Evolutionary conservation across 805 yeast species (phyloP), one percentile per base, ranked within the genome.

Genomic region (Cyberlindnera subsufficiens): DNA sequence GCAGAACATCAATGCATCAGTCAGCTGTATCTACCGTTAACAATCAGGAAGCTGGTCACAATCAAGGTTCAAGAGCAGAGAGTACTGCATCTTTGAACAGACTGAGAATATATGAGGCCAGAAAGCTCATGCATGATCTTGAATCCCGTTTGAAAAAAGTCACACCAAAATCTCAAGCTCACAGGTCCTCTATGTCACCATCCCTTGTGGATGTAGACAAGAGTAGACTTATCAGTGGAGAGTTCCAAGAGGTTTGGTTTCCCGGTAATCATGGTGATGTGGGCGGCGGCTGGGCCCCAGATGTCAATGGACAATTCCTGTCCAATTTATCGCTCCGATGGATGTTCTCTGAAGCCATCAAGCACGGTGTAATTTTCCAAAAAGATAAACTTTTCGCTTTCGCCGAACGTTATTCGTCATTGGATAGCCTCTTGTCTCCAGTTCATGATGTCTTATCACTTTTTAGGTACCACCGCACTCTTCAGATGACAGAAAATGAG

Each of bases 251-350:
- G 52, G 54, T 75, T 34, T 82, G 82, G 82, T 82, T 82, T 52
- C 76, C 84, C 1, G 89, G 87, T 2, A 77, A 77, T 53, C 88
- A 82, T 58, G 68, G 82, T 9, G 87, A 82, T 58, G 63, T 77
- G 51, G 88, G 88, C 3, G 87, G 87, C 3, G 84, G 84, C 0
- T 80, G 84, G 82, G 57, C 66, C 1, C 58, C 66, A 5, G 80
- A 75, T 54, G 30, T 44, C 0, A 55, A 65, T 38, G 76, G 76
- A 2, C 71, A 75, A 34, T 52, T 58, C 18, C 45, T 76, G 14
- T 68, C 84, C 0, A 71, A 77, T 48, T 47, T 78, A 14, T 64
- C 86, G 0, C 60, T 82, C 19, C 65, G 81, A 46, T 82, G 87
- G 87, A 75, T 82, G 57, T 44, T 81, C 11, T 61, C 72, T 5